Evolutionary conservation across 2,329 filamentous ascomycete genomes (phyloP), one percentile per base, ranked within the genome.

Genomic region (Colletotrichum gigasporum): DNA sequence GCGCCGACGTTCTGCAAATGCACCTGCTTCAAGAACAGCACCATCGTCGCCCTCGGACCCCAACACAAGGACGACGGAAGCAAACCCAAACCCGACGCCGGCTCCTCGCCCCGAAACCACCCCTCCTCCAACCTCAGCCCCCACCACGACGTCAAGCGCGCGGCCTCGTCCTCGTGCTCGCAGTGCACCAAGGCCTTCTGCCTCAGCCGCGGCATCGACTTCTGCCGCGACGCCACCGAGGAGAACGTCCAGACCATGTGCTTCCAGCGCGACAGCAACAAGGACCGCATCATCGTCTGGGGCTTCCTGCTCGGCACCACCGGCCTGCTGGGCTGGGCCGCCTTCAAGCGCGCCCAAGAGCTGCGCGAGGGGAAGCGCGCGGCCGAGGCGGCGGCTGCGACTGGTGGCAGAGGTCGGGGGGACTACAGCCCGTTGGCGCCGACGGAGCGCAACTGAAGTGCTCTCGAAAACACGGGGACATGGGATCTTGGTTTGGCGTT

Each of bases 21-120:
- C 78, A 90, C 87, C 69, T 90, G 88, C 79, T 89, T 89, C 79
- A 87, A 86, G 70, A 90, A 90, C 79, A 88, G 85, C 81, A 90
- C 87, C 68, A 88, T 90, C 71, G 88, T 90, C 72, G 82, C 85
- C 12, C 82, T 90, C 9, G 85, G 82, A n/a, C 82, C 84, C 3
- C 76, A 81, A 63, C 70, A 76, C 54, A 68, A 74, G 7, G 55
- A 60, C 9, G 35, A 24, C 10, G 12, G 11, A n/a, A n/a, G n/a
- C n/a, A n/a, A 34, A 37, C 3, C 5, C 28, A n/a, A n/a, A 11
- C 26, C 52, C 12, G 12, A 35, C 65, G 56, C 69, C 56, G 68
- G 71, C 70, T 66, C 74, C 66, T 63, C 73, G 68, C 67, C 70
- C 62, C 63, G 69, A 71, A 53, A 68, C 41, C 30, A 56, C 7